Percentiles rank a stretch among this genome's conserved stretches.
Conservation (phyloP, 805 yeast species). For the Clavispora asparagi region DNA sequence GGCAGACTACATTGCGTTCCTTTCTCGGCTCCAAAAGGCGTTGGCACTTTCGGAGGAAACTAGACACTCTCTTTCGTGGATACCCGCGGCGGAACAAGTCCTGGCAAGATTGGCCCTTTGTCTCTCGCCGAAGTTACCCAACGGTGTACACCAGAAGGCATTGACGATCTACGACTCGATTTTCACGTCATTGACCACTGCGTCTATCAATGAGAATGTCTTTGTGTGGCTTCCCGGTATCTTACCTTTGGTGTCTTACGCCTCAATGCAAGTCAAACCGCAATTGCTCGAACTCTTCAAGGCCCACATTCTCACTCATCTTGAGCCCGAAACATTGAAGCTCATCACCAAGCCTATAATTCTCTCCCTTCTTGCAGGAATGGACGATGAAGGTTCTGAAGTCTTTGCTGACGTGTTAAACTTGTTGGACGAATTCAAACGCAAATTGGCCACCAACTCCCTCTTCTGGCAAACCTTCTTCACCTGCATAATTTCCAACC, state of each 20-base stretch:
- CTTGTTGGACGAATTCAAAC: conserved; percentile 56
- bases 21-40: conserved; percentile 74
- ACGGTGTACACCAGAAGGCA: conserved; percentile 93
- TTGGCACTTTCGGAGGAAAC: conserved; percentile 34
- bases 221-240: conserved; percentile 87
- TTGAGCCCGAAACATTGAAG: conserved; percentile 34
- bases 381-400: conserved; percentile 91
- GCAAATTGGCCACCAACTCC: conserved; percentile 54
- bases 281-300: conserved; percentile 61
- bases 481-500: conserved; percentile 66
- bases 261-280: conserved; percentile 84
- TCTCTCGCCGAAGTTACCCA: conserved; percentile 74
- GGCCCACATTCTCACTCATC: conserved; percentile 42
- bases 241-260: conserved; percentile 83
- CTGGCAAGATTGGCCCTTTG: conserved; percentile 75
- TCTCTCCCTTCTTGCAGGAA: conserved; percentile 73
- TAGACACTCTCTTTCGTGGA: conserved; percentile 34
- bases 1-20: conserved; percentile 95
- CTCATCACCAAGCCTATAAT: conserved; percentile 63
- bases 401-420: conserved; percentile 57
- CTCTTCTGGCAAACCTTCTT: conserved; percentile 87
- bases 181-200: conserved; percentile 57
- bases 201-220: conserved; percentile 50
- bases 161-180: conserved; percentile 69
- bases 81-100: conserved; percentile 65